These are phyloP conservation scores for Phytophthora chlamydospora DNA, from an alignment of 352 stramenopile genomes.

Conservation along the genomic window DNA sequence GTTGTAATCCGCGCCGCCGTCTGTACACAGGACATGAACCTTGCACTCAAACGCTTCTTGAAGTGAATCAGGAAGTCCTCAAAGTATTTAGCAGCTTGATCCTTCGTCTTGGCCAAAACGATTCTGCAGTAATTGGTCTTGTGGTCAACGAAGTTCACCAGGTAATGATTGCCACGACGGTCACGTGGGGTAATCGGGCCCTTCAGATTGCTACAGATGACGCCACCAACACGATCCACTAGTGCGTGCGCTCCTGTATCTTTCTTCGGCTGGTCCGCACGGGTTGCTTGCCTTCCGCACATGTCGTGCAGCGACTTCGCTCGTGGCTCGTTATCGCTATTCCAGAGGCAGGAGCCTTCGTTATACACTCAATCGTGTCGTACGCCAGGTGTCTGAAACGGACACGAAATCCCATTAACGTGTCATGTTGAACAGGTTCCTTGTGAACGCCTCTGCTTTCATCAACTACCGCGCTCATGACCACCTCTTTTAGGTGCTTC, in stretches of 20 bases:
- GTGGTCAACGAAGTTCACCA: constrained; percentile 28
- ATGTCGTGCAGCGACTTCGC: constrained; percentile 2
- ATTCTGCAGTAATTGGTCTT: constrained; percentile 26
- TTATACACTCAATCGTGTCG: constrained; percentile 11
- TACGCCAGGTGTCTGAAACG: constrained; percentile 5
- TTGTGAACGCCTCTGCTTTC: too few species aligned
- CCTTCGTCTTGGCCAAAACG: constrained; percentile 17
- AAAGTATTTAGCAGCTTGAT: constrained; percentile 11
- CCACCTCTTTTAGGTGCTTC: background rate
- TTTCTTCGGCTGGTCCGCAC: constrained; percentile 1
- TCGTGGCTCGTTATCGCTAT: constrained; percentile 6
- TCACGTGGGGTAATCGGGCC: constrained; percentile 12
- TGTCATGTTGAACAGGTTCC: constrained; percentile 3
- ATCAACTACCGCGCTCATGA: too few species aligned
- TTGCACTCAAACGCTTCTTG: constrained; percentile 19
- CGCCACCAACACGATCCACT: constrained; percentile 13
- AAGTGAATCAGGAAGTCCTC: constrained; percentile 17
- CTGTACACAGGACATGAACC: constrained; percentile 14
- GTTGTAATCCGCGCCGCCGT: constrained; percentile 32
- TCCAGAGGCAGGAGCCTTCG: constrained; percentile 3
- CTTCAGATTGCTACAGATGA: constrained; percentile 28
- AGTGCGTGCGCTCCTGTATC: constrained; percentile 13
- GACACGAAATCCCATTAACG: background rate
- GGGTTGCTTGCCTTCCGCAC: constrained; percentile 23
- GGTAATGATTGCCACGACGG: constrained; percentile 19